Percentiles rank a stretch among this genome's conserved stretches.
Conservation (phyloP, 495 filamentous ascomycete species). For the Bryoglossum gracile region DNA sequence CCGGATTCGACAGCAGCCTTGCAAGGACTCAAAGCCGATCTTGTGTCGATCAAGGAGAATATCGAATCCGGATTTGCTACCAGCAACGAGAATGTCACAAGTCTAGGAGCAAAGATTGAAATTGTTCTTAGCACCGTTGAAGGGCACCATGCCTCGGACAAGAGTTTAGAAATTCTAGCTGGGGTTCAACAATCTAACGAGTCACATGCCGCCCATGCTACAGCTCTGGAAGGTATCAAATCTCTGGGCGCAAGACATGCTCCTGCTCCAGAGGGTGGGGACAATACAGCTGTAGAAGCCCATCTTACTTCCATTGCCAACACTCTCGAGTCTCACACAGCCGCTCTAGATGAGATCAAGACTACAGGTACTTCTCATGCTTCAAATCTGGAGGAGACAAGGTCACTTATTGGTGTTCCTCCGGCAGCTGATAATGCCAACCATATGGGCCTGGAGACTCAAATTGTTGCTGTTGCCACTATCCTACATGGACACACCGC, state of each 20-base stretch:
- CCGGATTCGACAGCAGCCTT: constrained; percentile 3
- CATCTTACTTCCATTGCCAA: constrained; percentile 5
- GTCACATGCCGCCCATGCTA: constrained; percentile 13
- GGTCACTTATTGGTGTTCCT: neutral
- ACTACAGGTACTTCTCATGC: neutral
- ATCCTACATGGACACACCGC: neutral
- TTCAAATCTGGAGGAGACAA: neutral
- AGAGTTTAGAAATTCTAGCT: constrained; percentile 18
- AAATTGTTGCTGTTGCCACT: neutral
- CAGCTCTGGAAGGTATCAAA: constrained; percentile 15
- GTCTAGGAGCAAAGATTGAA: constrained; percentile 19
- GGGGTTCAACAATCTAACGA: constrained; percentile 24
- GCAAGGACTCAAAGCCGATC: constrained; percentile 14
- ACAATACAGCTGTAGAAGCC: neutral
- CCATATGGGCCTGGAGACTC: neutral
- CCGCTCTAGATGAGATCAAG: constrained; percentile 8
- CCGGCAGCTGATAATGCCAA: neutral
- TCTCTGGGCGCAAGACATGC: neutral
- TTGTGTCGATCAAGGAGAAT: constrained; percentile 17
- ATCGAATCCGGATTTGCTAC: constrained; percentile 15
- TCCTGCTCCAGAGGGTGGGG: neutral
- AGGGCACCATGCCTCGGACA: constrained; percentile 11
- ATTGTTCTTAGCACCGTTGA: constrained; percentile 13
- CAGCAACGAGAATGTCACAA: constrained; percentile 11
- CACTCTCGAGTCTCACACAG: constrained; percentile 4